Conservation (phyloP, 2,329 filamentous ascomycete genomes). For the Clonostachys sp. region DNA sequence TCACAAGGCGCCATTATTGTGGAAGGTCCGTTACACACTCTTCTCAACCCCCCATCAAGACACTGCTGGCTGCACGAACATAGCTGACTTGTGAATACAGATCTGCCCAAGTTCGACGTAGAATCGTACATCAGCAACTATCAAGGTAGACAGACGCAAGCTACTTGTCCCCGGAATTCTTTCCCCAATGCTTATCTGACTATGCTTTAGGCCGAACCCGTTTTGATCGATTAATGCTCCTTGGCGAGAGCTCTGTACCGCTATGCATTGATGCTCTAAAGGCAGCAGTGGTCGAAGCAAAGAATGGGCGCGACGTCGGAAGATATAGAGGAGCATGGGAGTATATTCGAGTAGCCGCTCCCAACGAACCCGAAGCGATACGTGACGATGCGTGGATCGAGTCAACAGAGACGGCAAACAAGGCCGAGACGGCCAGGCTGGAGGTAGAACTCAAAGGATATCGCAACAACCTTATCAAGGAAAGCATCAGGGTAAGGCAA, state of each 20-base stretch:
- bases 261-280: conserved; percentile 79
- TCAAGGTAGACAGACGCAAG: conserved; percentile 48
- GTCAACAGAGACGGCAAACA: conserved; percentile 60
- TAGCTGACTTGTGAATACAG: conserved; percentile 31
- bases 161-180: background rate
- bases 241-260: conserved; percentile 72
- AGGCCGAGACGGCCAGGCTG: conserved; percentile 67
- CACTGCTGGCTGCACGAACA: background rate
- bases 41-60: background rate
- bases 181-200: background rate
- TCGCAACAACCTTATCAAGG: conserved; percentile 95
- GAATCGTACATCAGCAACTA: conserved; percentile 91
- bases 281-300: conserved; percentile 71
- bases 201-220: conserved; percentile 64
- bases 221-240: conserved; percentile 74
- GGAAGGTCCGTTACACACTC: conserved; percentile 28
- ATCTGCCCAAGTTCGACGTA: conserved; percentile 82
- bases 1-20: conserved; percentile 41
- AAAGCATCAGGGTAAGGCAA: conserved; percentile 75
- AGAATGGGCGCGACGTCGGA: conserved; percentile 66
- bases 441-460: conserved; percentile 86
- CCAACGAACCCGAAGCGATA: conserved; percentile 62
- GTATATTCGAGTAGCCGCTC: conserved; percentile 57
- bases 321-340: conserved; percentile 68
- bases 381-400: conserved; percentile 75